Evolutionary conservation across 306 rosid species (phyloP).

Genomic region (Vigna reflexopilosa): DNA sequence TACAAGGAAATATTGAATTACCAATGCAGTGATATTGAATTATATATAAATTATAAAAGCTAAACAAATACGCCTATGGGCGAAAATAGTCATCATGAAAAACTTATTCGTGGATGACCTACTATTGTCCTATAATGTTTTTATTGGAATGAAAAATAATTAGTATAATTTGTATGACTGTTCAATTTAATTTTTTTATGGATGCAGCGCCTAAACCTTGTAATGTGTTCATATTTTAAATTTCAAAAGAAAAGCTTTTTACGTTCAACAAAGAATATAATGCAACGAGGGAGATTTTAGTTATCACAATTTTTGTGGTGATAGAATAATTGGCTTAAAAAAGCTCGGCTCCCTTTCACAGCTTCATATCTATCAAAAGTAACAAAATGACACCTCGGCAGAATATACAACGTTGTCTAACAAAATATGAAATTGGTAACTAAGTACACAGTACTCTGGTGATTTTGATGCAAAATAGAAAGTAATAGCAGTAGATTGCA

Average conservation of each 20-base stretch:
- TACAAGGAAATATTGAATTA: constrained; percentile 26
- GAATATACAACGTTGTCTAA: constrained; percentile 1
- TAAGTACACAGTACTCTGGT: background rate
- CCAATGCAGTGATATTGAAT: background rate
- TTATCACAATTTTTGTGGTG: background rate
- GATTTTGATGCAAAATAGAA: background rate
- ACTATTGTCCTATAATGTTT: background rate
- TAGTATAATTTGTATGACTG: background rate
- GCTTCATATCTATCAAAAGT: constrained; percentile 10
- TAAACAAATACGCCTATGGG: background rate
- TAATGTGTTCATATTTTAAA: background rate
- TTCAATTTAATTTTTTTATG: background rate
- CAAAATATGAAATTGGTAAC: background rate
- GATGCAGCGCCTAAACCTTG: background rate
- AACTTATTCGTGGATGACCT: background rate
- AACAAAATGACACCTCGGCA: background rate
- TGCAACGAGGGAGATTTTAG: background rate
- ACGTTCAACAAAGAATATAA: background rate
- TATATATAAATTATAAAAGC: background rate
- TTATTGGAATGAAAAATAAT: background rate
- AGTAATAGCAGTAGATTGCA: constrained; percentile 13
- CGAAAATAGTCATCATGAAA: constrained; percentile 8
- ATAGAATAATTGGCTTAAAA: background rate
- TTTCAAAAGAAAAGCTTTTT: background rate
- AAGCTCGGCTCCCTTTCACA: background rate